These are phyloP conservation scores for Austroboletus eburneus DNA, from an alignment of 768 basidiomycete species.

Conservation along the genomic window DNA sequence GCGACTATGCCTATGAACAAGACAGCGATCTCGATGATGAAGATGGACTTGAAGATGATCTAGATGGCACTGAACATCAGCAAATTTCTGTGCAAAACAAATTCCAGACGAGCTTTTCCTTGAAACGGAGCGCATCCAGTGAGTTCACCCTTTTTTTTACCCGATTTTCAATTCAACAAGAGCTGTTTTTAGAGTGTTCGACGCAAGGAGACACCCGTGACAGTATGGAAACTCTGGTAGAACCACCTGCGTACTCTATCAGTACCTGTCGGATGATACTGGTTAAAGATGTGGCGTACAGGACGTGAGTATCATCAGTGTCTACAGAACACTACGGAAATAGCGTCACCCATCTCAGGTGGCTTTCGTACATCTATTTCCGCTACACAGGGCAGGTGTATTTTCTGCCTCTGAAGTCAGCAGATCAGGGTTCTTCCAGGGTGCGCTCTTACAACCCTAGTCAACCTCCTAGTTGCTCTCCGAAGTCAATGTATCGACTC, in stretches of 20 bases:
- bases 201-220: not conserved
- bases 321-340: not conserved
- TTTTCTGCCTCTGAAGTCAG: constrained; percentile 24
- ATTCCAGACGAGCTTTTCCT: not conserved
- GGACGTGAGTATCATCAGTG: constrained; percentile 18
- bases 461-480: constrained; percentile 23
- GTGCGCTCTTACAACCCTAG: not conserved
- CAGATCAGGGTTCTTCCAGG: not conserved
- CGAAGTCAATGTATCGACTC: constrained; percentile 38
- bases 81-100: not conserved
- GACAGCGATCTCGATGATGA: constrained; percentile 31
- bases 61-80: not conserved
- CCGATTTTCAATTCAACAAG: not conserved
- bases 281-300: constrained; percentile 27
- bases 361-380: constrained; percentile 28
- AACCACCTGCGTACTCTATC: constrained; percentile 21
- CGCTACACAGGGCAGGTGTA: constrained; percentile 29
- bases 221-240: not conserved
- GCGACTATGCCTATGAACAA: constrained; percentile 25
- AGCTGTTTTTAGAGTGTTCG: not conserved
- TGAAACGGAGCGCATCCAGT: constrained; percentile 8
- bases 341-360: constrained; percentile 10
- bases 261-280: constrained; percentile 23
- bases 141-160: not conserved
- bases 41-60: not conserved